Evolutionary conservation across 164 flowering plant genomes (phyloP).

Genomic region (Macadamia tetraphylla): DNA sequence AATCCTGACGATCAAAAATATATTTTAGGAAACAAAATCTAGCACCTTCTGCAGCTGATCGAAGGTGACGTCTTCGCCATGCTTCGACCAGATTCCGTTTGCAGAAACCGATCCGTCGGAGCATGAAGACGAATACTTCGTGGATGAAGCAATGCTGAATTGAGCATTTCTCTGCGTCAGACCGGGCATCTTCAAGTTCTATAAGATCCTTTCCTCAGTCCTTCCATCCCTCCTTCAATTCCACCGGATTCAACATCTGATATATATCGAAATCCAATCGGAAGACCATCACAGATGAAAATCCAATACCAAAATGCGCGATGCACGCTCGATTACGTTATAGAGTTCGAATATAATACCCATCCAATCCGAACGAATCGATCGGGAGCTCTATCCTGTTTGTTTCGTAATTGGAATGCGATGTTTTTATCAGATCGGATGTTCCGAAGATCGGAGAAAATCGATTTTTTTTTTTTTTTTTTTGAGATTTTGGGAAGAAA

Average conservation of each 20-base stretch:
- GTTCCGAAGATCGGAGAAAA: neutral
- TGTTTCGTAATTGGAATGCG: slow-evolving; percentile 7
- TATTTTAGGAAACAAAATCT: neutral
- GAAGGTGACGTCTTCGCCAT: slow-evolving; percentile 60
- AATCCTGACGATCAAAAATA: slow-evolving; percentile 1
- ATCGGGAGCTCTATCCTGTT: slow-evolving; percentile 5
- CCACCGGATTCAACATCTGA: slow-evolving; percentile 10
- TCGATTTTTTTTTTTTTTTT: neutral
- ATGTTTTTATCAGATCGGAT: slow-evolving; percentile 10
- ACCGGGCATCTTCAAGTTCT: slow-evolving; percentile 29
- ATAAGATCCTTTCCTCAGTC: slow-evolving; percentile 1
- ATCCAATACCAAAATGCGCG: neutral
- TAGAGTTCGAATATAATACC: neutral
- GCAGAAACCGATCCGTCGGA: slow-evolving; percentile 30
- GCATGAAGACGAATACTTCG: slow-evolving; percentile 16
- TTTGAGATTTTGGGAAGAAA: slow-evolving; percentile 4
- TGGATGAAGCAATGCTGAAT: slow-evolving; percentile 16
- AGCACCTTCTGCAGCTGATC: slow-evolving; percentile 92
- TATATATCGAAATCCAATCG: slow-evolving; percentile 7
- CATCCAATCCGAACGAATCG: neutral
- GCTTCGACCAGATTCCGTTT: slow-evolving; percentile 83
- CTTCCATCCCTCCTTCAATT: slow-evolving; percentile 3
- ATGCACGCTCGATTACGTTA: neutral
- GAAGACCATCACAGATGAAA: neutral
- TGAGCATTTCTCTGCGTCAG: slow-evolving; percentile 31